Evolutionary conservation across 2,329 filamentous ascomycete genomes (phyloP).

Genomic region (Penicillium janthinellum): DNA sequence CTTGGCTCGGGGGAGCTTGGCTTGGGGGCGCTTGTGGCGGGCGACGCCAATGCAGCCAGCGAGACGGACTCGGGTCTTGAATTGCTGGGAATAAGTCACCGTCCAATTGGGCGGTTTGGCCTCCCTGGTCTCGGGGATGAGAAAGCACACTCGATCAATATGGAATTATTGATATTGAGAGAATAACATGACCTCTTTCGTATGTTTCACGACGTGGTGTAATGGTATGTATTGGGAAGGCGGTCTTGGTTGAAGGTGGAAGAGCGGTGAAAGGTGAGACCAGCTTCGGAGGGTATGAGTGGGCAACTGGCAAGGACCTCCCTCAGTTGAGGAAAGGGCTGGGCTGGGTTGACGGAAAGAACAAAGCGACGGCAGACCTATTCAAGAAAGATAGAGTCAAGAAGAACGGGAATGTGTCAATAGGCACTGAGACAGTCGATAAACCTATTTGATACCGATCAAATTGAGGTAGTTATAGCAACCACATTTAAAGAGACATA

Average conservation of each 20-base stretch:
- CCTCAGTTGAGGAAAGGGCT: too few relatives aligned
- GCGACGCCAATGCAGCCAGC: background rate
- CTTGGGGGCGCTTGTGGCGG: background rate
- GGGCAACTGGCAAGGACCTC: background rate
- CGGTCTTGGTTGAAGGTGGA: background rate
- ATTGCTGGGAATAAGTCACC: background rate
- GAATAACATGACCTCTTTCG: background rate
- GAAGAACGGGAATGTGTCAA: too few relatives aligned
- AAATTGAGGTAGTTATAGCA: too few relatives aligned
- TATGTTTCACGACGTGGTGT: background rate
- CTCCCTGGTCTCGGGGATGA: too few relatives aligned
- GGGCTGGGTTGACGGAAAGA: too few relatives aligned
- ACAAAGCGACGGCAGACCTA: too few relatives aligned
- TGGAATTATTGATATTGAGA: background rate
- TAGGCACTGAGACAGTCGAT: too few relatives aligned
- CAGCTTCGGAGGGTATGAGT: background rate
- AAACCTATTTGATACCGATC: too few relatives aligned
- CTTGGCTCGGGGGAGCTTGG: too few relatives aligned
- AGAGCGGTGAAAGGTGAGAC: background rate
- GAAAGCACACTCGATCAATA: background rate
- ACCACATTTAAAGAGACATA: too few relatives aligned
- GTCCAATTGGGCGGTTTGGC: background rate
- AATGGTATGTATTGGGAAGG: background rate
- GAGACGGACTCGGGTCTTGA: too few relatives aligned
- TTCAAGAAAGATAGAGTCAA: too few relatives aligned